Base-by-base conservation (phyloP, 805 yeast species). In the Tetrapisispora arboricola region DNA sequence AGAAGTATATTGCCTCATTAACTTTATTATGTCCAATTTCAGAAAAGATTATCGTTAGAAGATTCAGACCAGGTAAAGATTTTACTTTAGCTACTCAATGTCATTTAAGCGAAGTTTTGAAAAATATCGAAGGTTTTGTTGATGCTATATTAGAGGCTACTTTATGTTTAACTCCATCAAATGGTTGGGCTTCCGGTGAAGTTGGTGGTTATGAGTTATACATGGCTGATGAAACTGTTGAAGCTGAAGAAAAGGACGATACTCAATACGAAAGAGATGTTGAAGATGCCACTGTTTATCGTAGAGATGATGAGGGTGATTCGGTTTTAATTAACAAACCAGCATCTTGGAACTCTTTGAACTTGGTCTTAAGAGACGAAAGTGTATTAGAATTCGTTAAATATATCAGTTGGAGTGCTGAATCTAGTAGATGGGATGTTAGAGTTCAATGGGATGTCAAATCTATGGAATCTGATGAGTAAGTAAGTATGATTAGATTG, bases 31-130 rank as follows among this genome's bases (percentile, higher is more conserved):
- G 72, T 2, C 76, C 82, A 8, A 64, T 76, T 3, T 72, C 79
- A 37, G 84, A 82, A 47, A 84, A 81, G 49, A 65, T 83, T 1
- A 57, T 88, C 20, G 73, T 84, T 7, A 73, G 99, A 54, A 70
- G 96, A 47, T 92, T 92, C 65, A 75, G 98, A 52, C 98, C 96
- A 1, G 98, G 97, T 3, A 79, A 76, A 22, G 99, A 92, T 60
- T 92, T 84, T 61, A 88, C 90, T 3, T 65, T 92, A 34, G 98
- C 98, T 0, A 84, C 97, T 1, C 54, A 51, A 20, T 63, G 68
- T 11, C 63, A 62, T 21, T 67, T 67, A 29, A 65, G 66, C 34
- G 66, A 70, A 2, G 63, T 75, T 13, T 50, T 48, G 49, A 58
- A 49, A n/a, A 47, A 50, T 13, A 42, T 53, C 13, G 47, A 51